Evolutionary conservation across 495 filamentous ascomycete genomes (phyloP).

Genomic region (Xylaria flabelliformis): DNA sequence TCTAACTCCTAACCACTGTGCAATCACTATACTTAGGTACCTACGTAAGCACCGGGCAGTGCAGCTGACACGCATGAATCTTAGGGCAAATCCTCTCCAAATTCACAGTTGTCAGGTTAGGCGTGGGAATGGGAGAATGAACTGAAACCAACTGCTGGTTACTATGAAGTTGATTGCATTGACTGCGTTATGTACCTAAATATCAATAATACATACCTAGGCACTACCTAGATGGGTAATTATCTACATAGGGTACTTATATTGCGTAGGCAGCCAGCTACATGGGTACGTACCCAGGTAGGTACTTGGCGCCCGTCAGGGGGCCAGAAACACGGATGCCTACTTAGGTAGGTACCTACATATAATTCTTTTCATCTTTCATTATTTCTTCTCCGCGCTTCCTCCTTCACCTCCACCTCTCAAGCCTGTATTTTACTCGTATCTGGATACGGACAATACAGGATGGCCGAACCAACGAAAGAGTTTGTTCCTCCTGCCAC

Average conservation of each 20-base stretch:
- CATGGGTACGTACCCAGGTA: background rate
- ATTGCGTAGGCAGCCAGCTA: background rate
- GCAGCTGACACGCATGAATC: background rate
- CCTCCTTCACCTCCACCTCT: background rate
- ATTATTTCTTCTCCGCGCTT: background rate
- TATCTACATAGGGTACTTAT: background rate
- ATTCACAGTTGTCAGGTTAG: background rate
- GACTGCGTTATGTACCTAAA: background rate
- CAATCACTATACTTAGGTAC: background rate
- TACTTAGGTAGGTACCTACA: background rate
- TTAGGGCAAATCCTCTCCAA: background rate
- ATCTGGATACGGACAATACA: background rate
- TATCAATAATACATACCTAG: background rate
- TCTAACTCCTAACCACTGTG: background rate
- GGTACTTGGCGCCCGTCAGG: too few species aligned
- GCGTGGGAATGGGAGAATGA: background rate
- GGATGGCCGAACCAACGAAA: background rate
- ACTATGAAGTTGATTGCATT: background rate
- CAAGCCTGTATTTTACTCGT: background rate
- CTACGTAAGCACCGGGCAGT: background rate
- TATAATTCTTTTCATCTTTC: background rate
- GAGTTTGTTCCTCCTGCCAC: background rate
- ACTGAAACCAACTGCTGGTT: background rate
- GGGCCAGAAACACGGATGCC: background rate
- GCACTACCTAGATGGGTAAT: too few species aligned